Percentiles rank a stretch among this genome's conserved stretches.
phyloP scores from a whole-genome alignment of 139 green algal genomes.

The Coelastrella sp. region DNA sequence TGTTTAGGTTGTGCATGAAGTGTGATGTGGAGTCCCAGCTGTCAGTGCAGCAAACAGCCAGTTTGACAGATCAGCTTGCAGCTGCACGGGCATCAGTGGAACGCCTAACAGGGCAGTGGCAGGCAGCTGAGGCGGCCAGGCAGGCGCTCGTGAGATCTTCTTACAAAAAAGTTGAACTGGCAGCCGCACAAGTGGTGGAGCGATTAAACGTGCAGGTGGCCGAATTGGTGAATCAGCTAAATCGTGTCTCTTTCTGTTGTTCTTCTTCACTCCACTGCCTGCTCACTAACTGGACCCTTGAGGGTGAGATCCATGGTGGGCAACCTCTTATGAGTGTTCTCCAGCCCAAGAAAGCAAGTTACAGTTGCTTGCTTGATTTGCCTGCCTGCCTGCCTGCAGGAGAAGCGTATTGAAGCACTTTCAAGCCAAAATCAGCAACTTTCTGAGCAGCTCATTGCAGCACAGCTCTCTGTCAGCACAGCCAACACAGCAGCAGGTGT shows the following conservation, averaged over 20 bases:
- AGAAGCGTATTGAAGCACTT: slow-evolving; percentile 28
- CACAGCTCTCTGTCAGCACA: slow-evolving; percentile 31
- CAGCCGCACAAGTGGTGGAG: slow-evolving; percentile 26
- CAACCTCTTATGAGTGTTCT: no score
- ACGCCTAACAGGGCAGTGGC: not conserved
- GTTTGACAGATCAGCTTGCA: slow-evolving; percentile 28
- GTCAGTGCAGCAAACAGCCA: slow-evolving; percentile 16
- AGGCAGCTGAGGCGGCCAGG: slow-evolving; percentile 32
- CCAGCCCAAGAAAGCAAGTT: no score
- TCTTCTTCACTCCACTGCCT: not conserved
- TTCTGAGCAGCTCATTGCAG: slow-evolving; percentile 18
- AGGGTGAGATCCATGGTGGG: no score
- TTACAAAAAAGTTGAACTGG: not conserved
- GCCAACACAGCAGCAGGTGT: slow-evolving; percentile 17
- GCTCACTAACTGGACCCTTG: no score
- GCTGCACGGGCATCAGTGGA: slow-evolving; percentile 34
- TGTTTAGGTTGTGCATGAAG: not conserved
- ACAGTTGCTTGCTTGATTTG: not conserved
- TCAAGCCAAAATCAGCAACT: slow-evolving; percentile 41
- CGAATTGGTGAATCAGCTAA: no score
- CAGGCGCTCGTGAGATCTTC: no score
- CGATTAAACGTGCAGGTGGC: not conserved
- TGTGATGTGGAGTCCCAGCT: not conserved
- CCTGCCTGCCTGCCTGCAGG: slow-evolving; percentile 1
- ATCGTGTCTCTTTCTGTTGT: not conserved